phyloP scores from a whole-genome alignment of 805 yeast species.

The Wickerhamomyces kurtzmanii region DNA sequence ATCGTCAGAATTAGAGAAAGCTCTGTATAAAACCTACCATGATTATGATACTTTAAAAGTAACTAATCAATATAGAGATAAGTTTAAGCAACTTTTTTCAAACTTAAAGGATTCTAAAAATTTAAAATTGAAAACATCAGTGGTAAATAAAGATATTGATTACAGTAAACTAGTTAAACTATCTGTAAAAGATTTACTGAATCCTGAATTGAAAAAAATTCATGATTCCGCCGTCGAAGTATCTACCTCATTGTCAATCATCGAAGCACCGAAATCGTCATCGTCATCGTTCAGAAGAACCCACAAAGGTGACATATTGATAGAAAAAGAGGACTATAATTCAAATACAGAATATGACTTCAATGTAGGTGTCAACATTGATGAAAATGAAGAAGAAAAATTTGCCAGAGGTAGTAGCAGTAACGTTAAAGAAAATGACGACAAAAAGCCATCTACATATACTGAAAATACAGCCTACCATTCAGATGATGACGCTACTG shows the following conservation, averaged over 20 bases:
- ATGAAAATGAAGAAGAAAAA: conserved; percentile 12
- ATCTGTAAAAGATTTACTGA: conserved; percentile 66
- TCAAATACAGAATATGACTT: conserved; percentile 14
- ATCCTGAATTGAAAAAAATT: conserved; percentile 61
- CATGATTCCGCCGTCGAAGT: conserved; percentile 67
- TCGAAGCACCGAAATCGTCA: conserved; percentile 46
- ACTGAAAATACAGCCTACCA: conserved; percentile 1
- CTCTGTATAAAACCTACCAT: conserved; percentile 29
- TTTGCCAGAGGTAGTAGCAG: conserved; percentile 8
- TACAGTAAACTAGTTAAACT: conserved; percentile 51
- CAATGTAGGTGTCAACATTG: conserved; percentile 16
- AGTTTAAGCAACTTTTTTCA: conserved; percentile 56
- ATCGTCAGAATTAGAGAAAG: conserved; percentile 44
- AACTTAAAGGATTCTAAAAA: conserved; percentile 51
- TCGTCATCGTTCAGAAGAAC: conserved; percentile 67
- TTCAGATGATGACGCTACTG: conserved; percentile 7
- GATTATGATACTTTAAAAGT: conserved; percentile 13
- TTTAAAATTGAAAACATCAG: conserved; percentile 41
- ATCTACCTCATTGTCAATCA: conserved; percentile 56
- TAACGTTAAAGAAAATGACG: conserved; percentile 7
- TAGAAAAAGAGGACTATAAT: conserved; percentile 41
- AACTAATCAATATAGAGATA: conserved; percentile 42
- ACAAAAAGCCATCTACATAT: conserved; percentile 4
- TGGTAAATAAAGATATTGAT: conserved; percentile 42
- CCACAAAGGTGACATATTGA: conserved; percentile 82